Percentiles rank a stretch among this genome's conserved stretches.
These are phyloP conservation scores for Aspergillus caelatus DNA, from an alignment of 2,329 filamentous ascomycete species.

Conservation along the genomic window DNA sequence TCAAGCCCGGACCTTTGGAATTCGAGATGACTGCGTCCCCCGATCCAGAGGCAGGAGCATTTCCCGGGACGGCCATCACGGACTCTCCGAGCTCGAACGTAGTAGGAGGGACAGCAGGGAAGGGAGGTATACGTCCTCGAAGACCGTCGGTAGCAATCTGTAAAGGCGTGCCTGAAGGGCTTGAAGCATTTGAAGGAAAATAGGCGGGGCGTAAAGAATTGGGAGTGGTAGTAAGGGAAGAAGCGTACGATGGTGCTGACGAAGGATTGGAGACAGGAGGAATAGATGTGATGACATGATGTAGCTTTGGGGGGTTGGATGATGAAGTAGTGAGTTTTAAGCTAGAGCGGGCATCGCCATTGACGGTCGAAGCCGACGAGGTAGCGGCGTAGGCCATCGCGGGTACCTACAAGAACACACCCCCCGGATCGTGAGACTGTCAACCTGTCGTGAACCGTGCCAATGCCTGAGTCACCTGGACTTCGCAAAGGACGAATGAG, in stretches of 20 bases:
- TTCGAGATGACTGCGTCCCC: constrained; percentile 61
- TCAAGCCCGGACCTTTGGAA: constrained; percentile 66
- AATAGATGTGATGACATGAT: constrained; percentile 39
- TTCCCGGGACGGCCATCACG: constrained; percentile 54
- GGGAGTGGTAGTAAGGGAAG: constrained; percentile 34
- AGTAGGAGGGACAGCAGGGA: constrained; percentile 44
- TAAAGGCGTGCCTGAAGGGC: constrained; percentile 38
- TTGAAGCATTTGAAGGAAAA: constrained; percentile 36
- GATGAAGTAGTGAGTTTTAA: constrained; percentile 41
- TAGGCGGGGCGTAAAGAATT: constrained; percentile 31
- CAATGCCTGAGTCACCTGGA: constrained; percentile 45
- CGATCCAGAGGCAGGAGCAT: constrained; percentile 54
- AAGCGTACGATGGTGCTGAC: constrained; percentile 32
- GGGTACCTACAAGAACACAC: constrained; percentile 32
- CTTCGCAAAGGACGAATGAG: constrained; percentile 37
- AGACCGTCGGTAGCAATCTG: constrained; percentile 38
- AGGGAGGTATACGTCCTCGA: constrained; percentile 31
- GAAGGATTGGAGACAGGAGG: constrained; percentile 29
- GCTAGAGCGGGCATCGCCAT: constrained; percentile 39
- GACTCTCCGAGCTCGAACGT: constrained; percentile 74
- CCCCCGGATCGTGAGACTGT: constrained; percentile 30
- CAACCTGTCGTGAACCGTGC: constrained; percentile 33
- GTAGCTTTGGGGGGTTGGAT: constrained; percentile 34
- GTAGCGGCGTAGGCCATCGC: constrained; percentile 43
- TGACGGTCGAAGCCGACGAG: constrained; percentile 38